Conservation (phyloP, 805 yeast species). For the Pichia phayaonensis region DNA sequence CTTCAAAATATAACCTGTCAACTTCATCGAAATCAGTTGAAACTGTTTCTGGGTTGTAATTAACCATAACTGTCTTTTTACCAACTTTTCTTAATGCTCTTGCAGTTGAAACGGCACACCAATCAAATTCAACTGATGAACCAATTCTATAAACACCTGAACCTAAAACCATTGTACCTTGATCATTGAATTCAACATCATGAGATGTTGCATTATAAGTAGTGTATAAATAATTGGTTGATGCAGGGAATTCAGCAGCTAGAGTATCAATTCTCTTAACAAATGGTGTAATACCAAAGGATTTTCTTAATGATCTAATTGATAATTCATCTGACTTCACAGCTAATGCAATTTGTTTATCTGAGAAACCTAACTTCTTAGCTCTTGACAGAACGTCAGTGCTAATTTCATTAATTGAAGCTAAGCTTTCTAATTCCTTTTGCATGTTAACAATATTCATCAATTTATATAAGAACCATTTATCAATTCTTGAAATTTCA, state of each 20-base stretch:
- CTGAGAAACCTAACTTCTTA: conserved; percentile 92
- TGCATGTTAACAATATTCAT: conserved; percentile 90
- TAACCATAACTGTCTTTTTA: conserved; percentile 88
- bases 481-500: conserved; percentile 86
- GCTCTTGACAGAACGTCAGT: conserved; percentile 68
- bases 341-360: conserved; percentile 80
- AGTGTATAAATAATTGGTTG: conserved; percentile 90
- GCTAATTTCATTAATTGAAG: conserved; percentile 51
- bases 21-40: conserved; percentile 98
- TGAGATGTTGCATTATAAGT: conserved; percentile 87
- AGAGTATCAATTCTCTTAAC: conserved; percentile 95
- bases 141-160: conserved; percentile 99
- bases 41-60: conserved; percentile 97
- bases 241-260: conserved; percentile 98
- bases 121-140: conserved; percentile 95
- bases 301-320: conserved; percentile 76
- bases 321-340: conserved; percentile 69
- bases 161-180: conserved; percentile 91
- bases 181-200: conserved; percentile 79
- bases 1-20: conserved; percentile 94
- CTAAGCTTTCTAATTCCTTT: conserved; percentile 62
- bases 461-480: conserved; percentile 91
- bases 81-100: conserved; percentile 86
- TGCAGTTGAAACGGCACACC: conserved; percentile 98
- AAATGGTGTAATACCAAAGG: conserved; percentile 76